A percentile compares a stretch with the other conserved stretches of the same genome.
Evolutionary conservation across 768 basidiomycete genomes (phyloP).

Genomic region (Podaxis sp.): DNA sequence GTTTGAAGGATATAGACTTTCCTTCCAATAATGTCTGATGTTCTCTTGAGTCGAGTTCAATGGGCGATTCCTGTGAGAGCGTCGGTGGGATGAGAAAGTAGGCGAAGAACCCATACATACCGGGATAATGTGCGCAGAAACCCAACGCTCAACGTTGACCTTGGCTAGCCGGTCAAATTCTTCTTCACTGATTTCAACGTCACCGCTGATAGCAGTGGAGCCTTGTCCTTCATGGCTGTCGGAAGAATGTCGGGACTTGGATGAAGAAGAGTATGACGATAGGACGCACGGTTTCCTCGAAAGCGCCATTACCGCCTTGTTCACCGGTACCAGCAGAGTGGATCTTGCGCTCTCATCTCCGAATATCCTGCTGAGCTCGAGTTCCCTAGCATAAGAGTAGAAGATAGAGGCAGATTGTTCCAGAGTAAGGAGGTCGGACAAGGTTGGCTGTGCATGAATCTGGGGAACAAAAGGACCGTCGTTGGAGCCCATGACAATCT

Average conservation of each 20-base stretch:
- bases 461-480: conserved; percentile 26
- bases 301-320: conserved; percentile 83
- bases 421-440: conserved; percentile 77
- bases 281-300: conserved; percentile 75
- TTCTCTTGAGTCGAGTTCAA: conserved; percentile 36
- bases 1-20: conserved; percentile 52
- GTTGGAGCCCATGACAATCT: conserved; percentile 26
- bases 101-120: conserved; percentile 33
- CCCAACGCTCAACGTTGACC: conserved; percentile 74
- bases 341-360: conserved; percentile 27
- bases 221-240: conserved; percentile 53
- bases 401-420: conserved; percentile 75
- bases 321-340: conserved; percentile 80
- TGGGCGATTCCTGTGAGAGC: conserved; percentile 38
- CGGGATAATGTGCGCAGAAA: conserved; percentile 80
- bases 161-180: conserved; percentile 58
- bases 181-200: conserved; percentile 56
- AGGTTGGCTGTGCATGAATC: conserved; percentile 44
- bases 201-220: conserved; percentile 33
- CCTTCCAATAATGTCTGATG: conserved; percentile 58
- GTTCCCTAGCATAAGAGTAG: conserved; percentile 77
- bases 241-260: not conserved
- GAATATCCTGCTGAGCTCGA: conserved; percentile 53
- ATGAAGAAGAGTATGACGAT: not conserved
- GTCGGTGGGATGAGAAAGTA: not conserved